Evolutionary conservation across 2,329 filamentous ascomycete genomes (phyloP), one percentile per base, ranked within the genome.

Genomic region (Gliomastix tumulicola): DNA sequence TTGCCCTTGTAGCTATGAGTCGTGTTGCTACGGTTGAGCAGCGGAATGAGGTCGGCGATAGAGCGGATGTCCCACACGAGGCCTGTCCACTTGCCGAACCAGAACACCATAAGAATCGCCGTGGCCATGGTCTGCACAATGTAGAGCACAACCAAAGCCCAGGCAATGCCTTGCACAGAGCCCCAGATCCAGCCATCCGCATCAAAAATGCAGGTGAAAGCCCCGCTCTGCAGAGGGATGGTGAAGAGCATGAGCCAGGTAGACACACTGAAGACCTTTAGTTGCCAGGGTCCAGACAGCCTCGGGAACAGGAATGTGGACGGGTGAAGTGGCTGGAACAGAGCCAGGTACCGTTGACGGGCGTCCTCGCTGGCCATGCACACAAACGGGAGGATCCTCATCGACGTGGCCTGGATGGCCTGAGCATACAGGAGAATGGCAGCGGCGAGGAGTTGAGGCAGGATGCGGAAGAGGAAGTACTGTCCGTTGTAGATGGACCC

Each of bases 401-500:
- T 78, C n/a, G 88, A 73, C 4, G 88, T 78, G 2, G 74, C 70
- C 47, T 88, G 74, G 27, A 95, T 67, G 45, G 80, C 76, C 49
- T 94, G 82, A 2, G 86, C 72, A 68, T 86, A 94, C 7, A 96
- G 56, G 32, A 92, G 68, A 23, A 94, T 62, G 11, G 82, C 46
- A 16, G 79, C 78, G 1, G 81, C 86, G 12, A 94, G 53, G 0
- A 94, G 64, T 39, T 88, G 87, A 3, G 90, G 89, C 2, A 96
- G 63, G 44, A 94, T 86, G 42, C 88, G 76, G 56, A 94, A 92
- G 32, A 94, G 60, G 55, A 96, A 95, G 59, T 94, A 95, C 45
- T 80, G 72, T 8, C 71, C 71, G 34, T 82, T 82, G 42, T 84
- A 83, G 39, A 88, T 82, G 21, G 62, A 68, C 32, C 71, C 71